phyloP scores from a whole-genome alignment of 2,329 filamentous ascomycete genomes.

The Tricladium varicosporioides region DNA sequence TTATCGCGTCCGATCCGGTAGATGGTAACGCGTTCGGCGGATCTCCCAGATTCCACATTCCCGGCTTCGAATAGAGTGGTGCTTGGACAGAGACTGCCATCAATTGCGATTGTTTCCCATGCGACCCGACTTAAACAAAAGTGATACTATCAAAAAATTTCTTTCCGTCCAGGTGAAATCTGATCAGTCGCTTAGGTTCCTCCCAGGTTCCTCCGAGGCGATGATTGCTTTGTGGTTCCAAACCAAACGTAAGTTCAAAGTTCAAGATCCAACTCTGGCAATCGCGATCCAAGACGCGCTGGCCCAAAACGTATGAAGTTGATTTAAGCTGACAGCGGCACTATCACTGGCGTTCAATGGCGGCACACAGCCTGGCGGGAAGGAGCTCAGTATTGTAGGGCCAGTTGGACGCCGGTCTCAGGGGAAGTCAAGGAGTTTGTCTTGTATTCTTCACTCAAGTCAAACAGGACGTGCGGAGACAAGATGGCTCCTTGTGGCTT shows the following conservation, averaged over 20 bases:
- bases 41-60: conserved; percentile 32
- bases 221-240: neutral
- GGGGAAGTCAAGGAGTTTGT: conserved; percentile 19
- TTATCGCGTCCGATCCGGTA: conserved; percentile 22
- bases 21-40: conserved; percentile 24
- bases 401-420: conserved; percentile 17
- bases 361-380: conserved; percentile 20
- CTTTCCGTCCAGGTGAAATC: no score
- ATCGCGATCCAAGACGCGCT: conserved; percentile 17
- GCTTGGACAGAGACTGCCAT: conserved; percentile 35
- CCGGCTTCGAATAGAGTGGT: conserved; percentile 30
- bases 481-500: conserved; percentile 29
- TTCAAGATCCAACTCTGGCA: conserved; percentile 6
- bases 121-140: conserved; percentile 4
- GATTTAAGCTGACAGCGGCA: conserved; percentile 24
- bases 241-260: conserved; percentile 2
- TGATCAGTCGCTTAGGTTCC: no score
- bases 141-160: no score
- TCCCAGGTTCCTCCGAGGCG: neutral
- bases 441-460: conserved; percentile 23
- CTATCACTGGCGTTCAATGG: conserved; percentile 23
- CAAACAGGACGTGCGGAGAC: conserved; percentile 21
- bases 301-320: conserved; percentile 19
- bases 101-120: conserved; percentile 28
- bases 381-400: conserved; percentile 19